phyloP scores from a whole-genome alignment of 345 rosid genomes.

The Lepidium africanum region DNA sequence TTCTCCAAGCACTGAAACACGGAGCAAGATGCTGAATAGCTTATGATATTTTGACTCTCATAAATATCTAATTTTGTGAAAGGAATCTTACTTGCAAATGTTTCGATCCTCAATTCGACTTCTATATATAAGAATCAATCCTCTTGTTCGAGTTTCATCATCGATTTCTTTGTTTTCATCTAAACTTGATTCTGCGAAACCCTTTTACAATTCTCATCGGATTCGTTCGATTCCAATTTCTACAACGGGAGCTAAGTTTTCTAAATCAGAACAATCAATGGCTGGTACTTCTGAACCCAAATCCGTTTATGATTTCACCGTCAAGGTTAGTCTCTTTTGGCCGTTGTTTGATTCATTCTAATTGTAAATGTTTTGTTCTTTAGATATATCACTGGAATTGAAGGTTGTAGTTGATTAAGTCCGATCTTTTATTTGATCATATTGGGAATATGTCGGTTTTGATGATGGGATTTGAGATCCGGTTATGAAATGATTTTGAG shows the following conservation, averaged over 20 bases:
- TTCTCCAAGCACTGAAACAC: constrained; percentile 9
- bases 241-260: constrained; percentile 14
- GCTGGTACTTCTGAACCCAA: constrained; percentile 47
- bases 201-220: constrained; percentile 16
- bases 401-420: background rate
- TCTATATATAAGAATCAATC: constrained; percentile 19
- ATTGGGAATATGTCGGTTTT: background rate
- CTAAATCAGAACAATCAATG: constrained; percentile 46
- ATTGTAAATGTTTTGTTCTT: background rate
- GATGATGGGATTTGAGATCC: background rate
- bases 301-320: constrained; percentile 72
- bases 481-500: background rate
- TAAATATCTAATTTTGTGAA: constrained; percentile 1
- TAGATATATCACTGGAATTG: background rate
- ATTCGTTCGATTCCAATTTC: constrained; percentile 4
- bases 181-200: constrained; percentile 13
- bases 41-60: background rate
- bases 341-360: background rate
- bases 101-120: constrained; percentile 24
- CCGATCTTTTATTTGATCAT: background rate
- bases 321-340: constrained; percentile 42
- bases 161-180: constrained; percentile 7
- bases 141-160: constrained; percentile 8
- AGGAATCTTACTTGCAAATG: constrained; percentile 19
- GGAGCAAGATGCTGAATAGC: background rate